Percentiles rank a stretch among this genome's conserved stretches.
These are phyloP conservation scores for Limtongia smithiae DNA, from an alignment of 805 yeast genomes.

Conservation along the genomic window DNA sequence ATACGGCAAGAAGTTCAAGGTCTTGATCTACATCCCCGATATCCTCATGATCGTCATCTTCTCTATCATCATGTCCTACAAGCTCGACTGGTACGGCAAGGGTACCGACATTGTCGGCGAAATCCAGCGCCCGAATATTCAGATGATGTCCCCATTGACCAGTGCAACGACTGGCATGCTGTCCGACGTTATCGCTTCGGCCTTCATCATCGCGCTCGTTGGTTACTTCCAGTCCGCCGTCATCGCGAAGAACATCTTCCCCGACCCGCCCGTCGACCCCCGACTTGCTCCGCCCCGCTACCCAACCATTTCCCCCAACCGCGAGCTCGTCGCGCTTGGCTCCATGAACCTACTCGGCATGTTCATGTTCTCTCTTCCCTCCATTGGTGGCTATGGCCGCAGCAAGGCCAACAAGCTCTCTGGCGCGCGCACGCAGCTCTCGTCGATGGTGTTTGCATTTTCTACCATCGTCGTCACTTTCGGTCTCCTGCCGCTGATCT, in stretches of 20 bases:
- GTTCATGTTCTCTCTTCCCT: slow-evolving; percentile 62
- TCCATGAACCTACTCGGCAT: slow-evolving; percentile 63
- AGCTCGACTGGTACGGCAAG: slow-evolving; percentile 34
- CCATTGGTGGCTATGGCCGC: slow-evolving; percentile 95
- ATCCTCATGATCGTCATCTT: slow-evolving; percentile 69
- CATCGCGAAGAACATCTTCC: slow-evolving; percentile 81
- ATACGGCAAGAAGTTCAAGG: slow-evolving; percentile 38
- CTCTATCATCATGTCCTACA: slow-evolving; percentile 52
- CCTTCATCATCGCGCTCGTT: slow-evolving; percentile 73
- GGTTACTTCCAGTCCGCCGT: slow-evolving; percentile 94
- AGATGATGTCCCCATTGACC: slow-evolving; percentile 59
- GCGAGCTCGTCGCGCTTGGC: slow-evolving; percentile 90
- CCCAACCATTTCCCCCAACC: slow-evolving; percentile 68
- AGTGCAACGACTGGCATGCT: slow-evolving; percentile 46
- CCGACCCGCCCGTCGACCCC: slow-evolving; percentile 50
- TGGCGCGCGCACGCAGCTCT: slow-evolving; percentile 80
- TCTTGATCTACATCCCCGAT: slow-evolving; percentile 73
- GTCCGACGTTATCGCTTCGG: slow-evolving; percentile 57
- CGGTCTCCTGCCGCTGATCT: slow-evolving; percentile 58
- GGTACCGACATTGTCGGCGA: slow-evolving; percentile 72
- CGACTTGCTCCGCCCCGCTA: slow-evolving; percentile 25
- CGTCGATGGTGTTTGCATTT: slow-evolving; percentile 81
- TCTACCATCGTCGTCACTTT: slow-evolving; percentile 63
- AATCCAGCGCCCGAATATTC: slow-evolving; percentile 50
- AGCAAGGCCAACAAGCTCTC: slow-evolving; percentile 82